A percentile compares a stretch with the other conserved stretches of the same genome.
Conservation (phyloP, 192 early-diverging fungal genomes). For the Spizellomyces punctatus region DNA sequence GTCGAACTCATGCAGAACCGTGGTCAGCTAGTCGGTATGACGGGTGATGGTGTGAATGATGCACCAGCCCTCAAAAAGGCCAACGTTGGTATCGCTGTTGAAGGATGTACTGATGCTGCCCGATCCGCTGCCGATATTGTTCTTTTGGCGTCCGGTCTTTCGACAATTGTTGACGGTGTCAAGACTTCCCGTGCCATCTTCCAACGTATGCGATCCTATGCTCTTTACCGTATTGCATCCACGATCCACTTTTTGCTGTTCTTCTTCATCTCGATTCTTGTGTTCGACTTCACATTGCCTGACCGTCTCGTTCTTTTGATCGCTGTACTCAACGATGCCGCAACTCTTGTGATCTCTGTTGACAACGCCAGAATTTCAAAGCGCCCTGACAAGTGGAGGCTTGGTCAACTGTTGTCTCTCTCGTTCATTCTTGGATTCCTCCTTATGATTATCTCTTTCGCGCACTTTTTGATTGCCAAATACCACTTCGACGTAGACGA, state of each 20-base stretch:
- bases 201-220: slow-evolving; percentile 93
- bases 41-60: slow-evolving; percentile 98
- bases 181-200: slow-evolving; percentile 91
- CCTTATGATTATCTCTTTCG: slow-evolving; percentile 67
- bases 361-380: slow-evolving; percentile 82
- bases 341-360: slow-evolving; percentile 89
- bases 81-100: slow-evolving; percentile 97
- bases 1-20: slow-evolving; percentile 92
- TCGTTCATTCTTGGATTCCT: slow-evolving; percentile 78
- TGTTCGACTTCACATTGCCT: slow-evolving; percentile 81
- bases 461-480: slow-evolving; percentile 77
- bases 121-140: slow-evolving; percentile 97
- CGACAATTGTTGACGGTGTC: slow-evolving; percentile 92
- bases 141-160: slow-evolving; percentile 84
- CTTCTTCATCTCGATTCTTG: slow-evolving; percentile 86
- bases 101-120: slow-evolving; percentile 96
- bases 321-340: slow-evolving; percentile 89
- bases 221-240: slow-evolving; percentile 93
- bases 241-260: slow-evolving; percentile 94
- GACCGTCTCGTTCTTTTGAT: slow-evolving; percentile 86
- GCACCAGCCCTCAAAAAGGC: slow-evolving; percentile 98
- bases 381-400: slow-evolving; percentile 85
- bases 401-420: slow-evolving; percentile 83
- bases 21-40: slow-evolving; percentile 90
- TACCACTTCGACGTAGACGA: slow-evolving; percentile 53